Evolutionary conservation across 2,329 filamentous ascomycete species (phyloP), one percentile per base, ranked within the genome.

Genomic region (Alternaria consortialis): DNA sequence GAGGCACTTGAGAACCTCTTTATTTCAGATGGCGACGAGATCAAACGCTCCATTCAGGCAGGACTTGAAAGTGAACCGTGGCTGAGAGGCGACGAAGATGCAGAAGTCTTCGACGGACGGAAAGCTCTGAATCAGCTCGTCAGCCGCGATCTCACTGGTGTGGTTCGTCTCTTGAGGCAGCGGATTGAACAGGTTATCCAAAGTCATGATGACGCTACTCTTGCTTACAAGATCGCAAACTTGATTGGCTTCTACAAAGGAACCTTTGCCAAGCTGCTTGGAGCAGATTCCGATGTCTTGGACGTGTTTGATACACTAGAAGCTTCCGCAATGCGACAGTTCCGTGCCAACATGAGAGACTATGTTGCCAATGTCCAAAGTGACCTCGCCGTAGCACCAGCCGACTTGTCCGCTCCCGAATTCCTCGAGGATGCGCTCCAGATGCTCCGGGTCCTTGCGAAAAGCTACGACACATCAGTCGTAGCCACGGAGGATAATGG

Each of bases 1-100:
- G 95, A 99, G 79, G 93, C 94, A 0, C 84, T 99, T 6, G 94
- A 98, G 77, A 88, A 93, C 2, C 83, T 99, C 0, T 99, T 99
- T 74, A 90, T 97, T 42, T 90, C 91, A 0, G 94, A 97, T 64
- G 94, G 92, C 2, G 91, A 95, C 64, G 93, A 97, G 71, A 91
- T 98, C 58, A 90, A 91, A 27, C 91, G 89, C 65, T 92, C 91
- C 1, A 89, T 97, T 27, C 88, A 92, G 73, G 89, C 90, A 43
- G 93, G 93, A 0, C 85, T 91, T 32, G 90, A 92, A 66, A 93
- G 90, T 66, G 93, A 97, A 72, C 87, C 93, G 0, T 97, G 94
- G 94, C 86, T 89, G 32, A 84, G 90, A 32, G 83, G 84, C 6
- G 84, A 86, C 25, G 80, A 71, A 15, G 74, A 80, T 7, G 81